Conservation (phyloP, 2,329 filamentous ascomycete species). For the Colletotrichum eleusines region DNA sequence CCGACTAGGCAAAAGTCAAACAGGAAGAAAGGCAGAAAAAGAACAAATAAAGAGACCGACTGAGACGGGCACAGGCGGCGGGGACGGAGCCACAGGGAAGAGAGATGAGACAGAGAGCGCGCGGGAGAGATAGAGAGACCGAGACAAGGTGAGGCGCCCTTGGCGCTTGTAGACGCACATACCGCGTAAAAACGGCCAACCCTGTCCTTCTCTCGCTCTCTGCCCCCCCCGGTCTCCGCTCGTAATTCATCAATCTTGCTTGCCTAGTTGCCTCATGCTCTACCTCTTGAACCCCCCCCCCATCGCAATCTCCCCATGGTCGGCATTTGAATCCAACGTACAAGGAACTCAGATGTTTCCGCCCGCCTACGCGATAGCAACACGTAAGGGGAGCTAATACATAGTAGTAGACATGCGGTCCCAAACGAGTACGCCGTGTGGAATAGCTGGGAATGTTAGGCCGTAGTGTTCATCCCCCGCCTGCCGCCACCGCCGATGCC, state of each 20-base stretch:
- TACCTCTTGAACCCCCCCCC: background rate
- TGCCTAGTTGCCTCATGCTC: constrained; percentile 7
- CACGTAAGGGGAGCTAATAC: background rate
- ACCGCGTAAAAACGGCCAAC: constrained; percentile 16
- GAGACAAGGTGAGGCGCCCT: constrained; percentile 28
- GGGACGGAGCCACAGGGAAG: background rate
- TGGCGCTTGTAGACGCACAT: constrained; percentile 37
- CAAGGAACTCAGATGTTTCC: background rate
- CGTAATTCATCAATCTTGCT: constrained; percentile 9
- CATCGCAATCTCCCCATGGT: constrained; percentile 8
- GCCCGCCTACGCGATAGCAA: background rate
- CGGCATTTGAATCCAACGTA: background rate
- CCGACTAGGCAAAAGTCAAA: background rate
- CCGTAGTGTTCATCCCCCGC: background rate
- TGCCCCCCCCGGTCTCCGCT: background rate
- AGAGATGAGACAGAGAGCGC: background rate
- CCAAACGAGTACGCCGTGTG: background rate
- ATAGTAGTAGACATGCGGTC: background rate
- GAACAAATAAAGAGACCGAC: background rate
- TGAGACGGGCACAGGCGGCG: background rate
- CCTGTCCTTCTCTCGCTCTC: background rate
- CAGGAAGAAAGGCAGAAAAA: background rate
- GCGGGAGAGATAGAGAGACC: background rate
- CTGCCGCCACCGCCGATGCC: constrained; percentile 10
- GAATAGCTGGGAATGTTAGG: constrained; percentile 12